Percentiles rank a stretch among this genome's conserved stretches.
Conservation (phyloP, 176 grass and related monocot species). For the Neostapfia colusana region DNA sequence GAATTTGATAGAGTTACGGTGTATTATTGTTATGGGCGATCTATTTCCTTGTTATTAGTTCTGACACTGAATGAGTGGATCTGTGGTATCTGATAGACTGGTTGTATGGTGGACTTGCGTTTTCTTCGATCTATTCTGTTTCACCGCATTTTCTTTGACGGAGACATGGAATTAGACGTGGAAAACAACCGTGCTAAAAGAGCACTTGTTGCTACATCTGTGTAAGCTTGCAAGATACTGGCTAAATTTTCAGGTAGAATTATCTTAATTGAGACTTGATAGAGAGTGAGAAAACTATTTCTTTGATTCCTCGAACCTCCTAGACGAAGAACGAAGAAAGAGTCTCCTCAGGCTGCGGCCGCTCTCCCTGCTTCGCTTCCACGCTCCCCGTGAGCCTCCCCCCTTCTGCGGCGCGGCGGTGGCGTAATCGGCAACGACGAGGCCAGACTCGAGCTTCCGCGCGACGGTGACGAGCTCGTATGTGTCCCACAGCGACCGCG, state of each 20-base stretch:
- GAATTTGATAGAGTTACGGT: too few species aligned
- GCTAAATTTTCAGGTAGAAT: background rate
- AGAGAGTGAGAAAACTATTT: background rate
- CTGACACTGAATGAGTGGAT: too few species aligned
- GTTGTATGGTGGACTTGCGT: background rate
- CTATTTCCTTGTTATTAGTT: too few species aligned
- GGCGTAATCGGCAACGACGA: conserved; percentile 42
- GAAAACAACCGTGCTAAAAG: background rate
- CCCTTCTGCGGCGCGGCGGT: background rate
- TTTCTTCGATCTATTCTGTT: background rate
- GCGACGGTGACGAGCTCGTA: conserved; percentile 80
- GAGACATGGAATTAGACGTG: background rate
- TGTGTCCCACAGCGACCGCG: conserved; percentile 71
- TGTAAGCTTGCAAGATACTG: background rate
- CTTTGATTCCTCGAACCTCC: conserved; percentile 9
- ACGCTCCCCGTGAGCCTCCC: background rate
- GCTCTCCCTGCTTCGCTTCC: conserved; percentile 53
- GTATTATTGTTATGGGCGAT: too few species aligned
- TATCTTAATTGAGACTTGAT: background rate
- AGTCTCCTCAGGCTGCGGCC: conserved; percentile 59
- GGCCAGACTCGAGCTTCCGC: conserved; percentile 60
- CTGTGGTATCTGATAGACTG: too few species aligned
- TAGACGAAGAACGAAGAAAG: conserved; percentile 46
- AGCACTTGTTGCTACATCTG: too few species aligned
- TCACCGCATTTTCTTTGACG: background rate